Conservation (phyloP, 2,329 filamentous ascomycete species). For the Boeremia lycopersici region DNA sequence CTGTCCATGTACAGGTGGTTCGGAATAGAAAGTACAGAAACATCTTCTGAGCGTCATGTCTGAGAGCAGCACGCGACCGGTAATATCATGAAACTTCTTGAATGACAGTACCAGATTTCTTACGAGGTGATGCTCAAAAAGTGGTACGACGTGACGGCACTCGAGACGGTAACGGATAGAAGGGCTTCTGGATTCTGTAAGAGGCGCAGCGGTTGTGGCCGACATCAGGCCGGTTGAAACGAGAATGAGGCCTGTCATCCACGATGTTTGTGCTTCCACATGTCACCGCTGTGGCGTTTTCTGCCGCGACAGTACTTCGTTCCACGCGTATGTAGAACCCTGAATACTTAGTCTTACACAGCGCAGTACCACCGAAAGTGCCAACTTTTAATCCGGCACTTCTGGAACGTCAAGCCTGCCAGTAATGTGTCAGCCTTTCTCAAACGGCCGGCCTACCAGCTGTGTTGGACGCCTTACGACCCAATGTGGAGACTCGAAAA, state of each 20-base stretch:
- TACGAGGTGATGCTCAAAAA: too few species aligned
- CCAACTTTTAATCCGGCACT: background rate
- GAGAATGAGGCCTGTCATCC: background rate
- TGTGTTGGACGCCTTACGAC: background rate
- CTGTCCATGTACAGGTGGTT: background rate
- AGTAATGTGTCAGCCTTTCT: constrained; percentile 5
- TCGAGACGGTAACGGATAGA: background rate
- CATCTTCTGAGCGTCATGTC: background rate
- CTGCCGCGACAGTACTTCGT: constrained; percentile 2
- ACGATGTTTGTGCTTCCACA: background rate
- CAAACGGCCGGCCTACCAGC: background rate
- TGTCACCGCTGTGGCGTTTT: constrained; percentile 3
- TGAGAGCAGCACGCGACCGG: background rate
- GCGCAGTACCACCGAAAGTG: background rate
- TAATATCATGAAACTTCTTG: background rate
- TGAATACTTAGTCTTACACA: background rate
- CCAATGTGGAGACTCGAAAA: background rate
- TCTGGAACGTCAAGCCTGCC: constrained; percentile 8
- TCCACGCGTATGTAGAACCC: background rate
- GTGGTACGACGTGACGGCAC: background rate
- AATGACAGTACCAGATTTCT: background rate
- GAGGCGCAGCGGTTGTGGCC: background rate
- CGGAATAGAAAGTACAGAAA: background rate
- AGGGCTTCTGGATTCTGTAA: too few species aligned
- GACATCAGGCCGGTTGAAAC: background rate